phyloP scores from a whole-genome alignment of 2,329 filamentous ascomycete species.

The Pseudogymnoascus sp. region DNA sequence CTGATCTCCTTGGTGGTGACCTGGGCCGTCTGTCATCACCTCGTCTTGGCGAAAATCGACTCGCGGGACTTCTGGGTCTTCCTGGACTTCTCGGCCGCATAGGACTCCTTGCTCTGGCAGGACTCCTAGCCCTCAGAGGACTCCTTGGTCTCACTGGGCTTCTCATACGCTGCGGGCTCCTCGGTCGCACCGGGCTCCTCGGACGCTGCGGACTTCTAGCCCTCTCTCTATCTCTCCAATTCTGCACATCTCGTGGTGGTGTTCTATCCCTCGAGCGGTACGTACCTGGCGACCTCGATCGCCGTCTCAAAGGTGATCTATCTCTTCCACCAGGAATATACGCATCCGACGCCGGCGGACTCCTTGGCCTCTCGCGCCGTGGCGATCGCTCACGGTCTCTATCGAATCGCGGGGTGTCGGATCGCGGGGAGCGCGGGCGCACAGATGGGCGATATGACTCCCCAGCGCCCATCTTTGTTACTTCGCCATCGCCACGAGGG shows the following conservation, averaged over 20 bases:
- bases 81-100: not conserved
- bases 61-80: slow-evolving; percentile 24
- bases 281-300: slow-evolving; percentile 24
- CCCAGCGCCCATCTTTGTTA: slow-evolving; percentile 27
- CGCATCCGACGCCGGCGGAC: not conserved
- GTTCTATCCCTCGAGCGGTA: slow-evolving; percentile 25
- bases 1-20: slow-evolving; percentile 24
- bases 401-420: slow-evolving; percentile 22
- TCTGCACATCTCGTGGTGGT: slow-evolving; percentile 18
- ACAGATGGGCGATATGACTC: slow-evolving; percentile 28
- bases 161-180: slow-evolving; percentile 1
- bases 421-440: slow-evolving; percentile 23
- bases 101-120: slow-evolving; percentile 31
- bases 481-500: slow-evolving; percentile 26
- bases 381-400: slow-evolving; percentile 17
- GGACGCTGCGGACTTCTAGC: slow-evolving; percentile 6
- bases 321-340: slow-evolving; percentile 18
- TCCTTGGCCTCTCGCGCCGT: slow-evolving; percentile 12
- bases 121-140: slow-evolving; percentile 31
- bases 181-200: not conserved
- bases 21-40: slow-evolving; percentile 32
- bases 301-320: slow-evolving; percentile 22
- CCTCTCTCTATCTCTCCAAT: slow-evolving; percentile 14
- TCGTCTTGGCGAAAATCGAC: slow-evolving; percentile 30
- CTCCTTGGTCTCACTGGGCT: slow-evolving; percentile 11